Evolutionary conservation across 2,329 filamentous ascomycete species (phyloP), one percentile per base, ranked within the genome.

Genomic region (Botrytis byssoidea): DNA sequence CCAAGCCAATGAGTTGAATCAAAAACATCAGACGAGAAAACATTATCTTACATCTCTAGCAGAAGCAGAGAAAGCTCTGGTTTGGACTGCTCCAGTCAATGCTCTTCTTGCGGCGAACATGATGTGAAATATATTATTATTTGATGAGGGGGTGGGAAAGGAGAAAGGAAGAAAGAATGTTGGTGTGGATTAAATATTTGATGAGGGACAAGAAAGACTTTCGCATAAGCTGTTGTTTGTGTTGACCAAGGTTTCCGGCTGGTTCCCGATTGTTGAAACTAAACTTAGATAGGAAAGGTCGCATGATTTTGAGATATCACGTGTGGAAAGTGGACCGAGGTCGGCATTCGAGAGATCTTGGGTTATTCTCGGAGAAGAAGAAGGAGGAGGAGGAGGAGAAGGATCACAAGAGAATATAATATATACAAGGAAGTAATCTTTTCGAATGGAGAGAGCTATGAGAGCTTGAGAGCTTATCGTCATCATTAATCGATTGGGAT

Each of bases 51-150:
- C 92, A 85, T 93, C 88, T 85, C 90, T 88, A 81, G 92, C 91
- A 82, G 92, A 92, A 83, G 89, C 92, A 82, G 93, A 94, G 86
- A 95, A 95, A 83, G 92, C 91, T 82, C 93, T 90, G 85, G 90
- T 89, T 87, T 94, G 92, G 84, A 92, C 81, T 79, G 85, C 81
- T 79, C 83, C 84, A 80, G 86, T 83, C 75, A 85, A 79, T 79
- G 86, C 86, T 80, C 89, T 86, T 78, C 89, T 87, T 83, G 89
- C 87, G 82, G 91, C 89, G 84, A 95, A 95, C 93, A 97, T 95
- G 77, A 79, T 76, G 73, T 63, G 16, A 42, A 59, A 60, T 35
- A 6, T 32, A 71, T 71, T 66, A 69, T 46, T 42, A 69, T 32
- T 70, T 71, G 63, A 61, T 73, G 63, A 75, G 72, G 40, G 69